These are phyloP conservation scores for Xylaria sp. DNA, from an alignment of 2,329 filamentous ascomycete genomes.

Conservation along the genomic window DNA sequence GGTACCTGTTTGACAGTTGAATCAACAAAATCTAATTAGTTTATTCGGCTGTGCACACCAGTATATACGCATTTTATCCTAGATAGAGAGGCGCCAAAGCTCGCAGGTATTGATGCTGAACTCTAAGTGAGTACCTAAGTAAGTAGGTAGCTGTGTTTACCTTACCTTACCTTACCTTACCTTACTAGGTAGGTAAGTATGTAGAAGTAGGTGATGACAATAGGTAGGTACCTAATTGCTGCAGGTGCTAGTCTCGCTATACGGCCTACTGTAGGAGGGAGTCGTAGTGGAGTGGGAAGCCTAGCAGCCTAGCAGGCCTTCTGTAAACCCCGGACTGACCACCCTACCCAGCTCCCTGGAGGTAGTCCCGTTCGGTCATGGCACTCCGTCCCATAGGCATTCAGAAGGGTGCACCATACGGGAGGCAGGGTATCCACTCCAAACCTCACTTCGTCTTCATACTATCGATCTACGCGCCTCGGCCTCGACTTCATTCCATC, in stretches of 20 bases:
- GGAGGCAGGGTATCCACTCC: conserved; percentile 36
- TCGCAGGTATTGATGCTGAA: no score
- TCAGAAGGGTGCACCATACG: conserved; percentile 23
- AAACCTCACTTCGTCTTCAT: conserved; percentile 61
- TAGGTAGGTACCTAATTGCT: no score
- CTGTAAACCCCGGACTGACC: conserved; percentile 5
- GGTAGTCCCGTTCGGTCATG: conserved; percentile 16
- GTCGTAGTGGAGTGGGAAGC: not conserved
- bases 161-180: no score
- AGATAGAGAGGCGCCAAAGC: no score
- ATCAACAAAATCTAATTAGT: not conserved
- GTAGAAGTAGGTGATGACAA: not conserved
- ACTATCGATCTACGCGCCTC: conserved; percentile 64
- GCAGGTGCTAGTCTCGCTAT: conserved; percentile 14
- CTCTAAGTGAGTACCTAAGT: no score
- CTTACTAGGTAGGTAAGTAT: not conserved
- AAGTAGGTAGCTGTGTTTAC: no score
- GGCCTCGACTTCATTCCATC: conserved; percentile 62
- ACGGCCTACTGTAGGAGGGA: not conserved
- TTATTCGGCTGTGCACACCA: not conserved
- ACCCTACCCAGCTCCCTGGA: not conserved
- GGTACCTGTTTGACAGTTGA: not conserved
- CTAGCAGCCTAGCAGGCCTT: not conserved
- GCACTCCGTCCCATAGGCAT: conserved; percentile 18
- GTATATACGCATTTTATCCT: not conserved